Percentiles rank a stretch among this genome's conserved stretches.
Conservation (phyloP, 1,139 yeast genomes). For the Wickerhamomyces sp. region DNA sequence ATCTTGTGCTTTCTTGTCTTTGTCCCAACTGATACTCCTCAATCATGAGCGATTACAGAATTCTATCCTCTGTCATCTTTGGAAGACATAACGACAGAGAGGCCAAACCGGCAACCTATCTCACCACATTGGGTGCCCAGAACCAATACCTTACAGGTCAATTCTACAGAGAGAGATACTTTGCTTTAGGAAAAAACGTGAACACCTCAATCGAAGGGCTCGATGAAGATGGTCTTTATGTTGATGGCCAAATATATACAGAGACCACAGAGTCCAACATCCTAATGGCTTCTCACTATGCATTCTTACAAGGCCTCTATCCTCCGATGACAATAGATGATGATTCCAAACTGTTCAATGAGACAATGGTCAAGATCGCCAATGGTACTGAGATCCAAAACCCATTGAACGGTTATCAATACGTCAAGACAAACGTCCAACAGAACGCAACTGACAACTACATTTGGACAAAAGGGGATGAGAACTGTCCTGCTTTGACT, state of each 20-base stretch:
- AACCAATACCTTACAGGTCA: constrained; percentile 32
- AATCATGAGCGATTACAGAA: constrained; percentile 6
- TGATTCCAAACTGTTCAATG: constrained; percentile 19
- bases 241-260: constrained; percentile 27
- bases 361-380: constrained; percentile 25
- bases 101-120: constrained; percentile 34
- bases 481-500: constrained; percentile 32
- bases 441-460: constrained; percentile 30
- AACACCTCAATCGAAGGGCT: constrained; percentile 25
- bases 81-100: constrained; percentile 43
- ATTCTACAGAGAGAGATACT: constrained; percentile 35
- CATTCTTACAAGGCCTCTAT: constrained; percentile 40
- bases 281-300: constrained; percentile 32
- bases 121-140: constrained; percentile 37
- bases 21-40: no score
- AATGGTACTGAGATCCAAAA: constrained; percentile 33
- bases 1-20: no score
- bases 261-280: constrained; percentile 31
- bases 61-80: constrained; percentile 36
- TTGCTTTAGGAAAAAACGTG: constrained; percentile 27
- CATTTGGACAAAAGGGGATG: constrained; percentile 37
- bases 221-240: constrained; percentile 25
- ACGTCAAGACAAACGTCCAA: constrained; percentile 32
- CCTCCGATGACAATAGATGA: constrained; percentile 32
- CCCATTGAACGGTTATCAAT: constrained; percentile 39